phyloP scores from a whole-genome alignment of 2,329 filamentous ascomycete species.

The Stemphylium vesicarium region DNA sequence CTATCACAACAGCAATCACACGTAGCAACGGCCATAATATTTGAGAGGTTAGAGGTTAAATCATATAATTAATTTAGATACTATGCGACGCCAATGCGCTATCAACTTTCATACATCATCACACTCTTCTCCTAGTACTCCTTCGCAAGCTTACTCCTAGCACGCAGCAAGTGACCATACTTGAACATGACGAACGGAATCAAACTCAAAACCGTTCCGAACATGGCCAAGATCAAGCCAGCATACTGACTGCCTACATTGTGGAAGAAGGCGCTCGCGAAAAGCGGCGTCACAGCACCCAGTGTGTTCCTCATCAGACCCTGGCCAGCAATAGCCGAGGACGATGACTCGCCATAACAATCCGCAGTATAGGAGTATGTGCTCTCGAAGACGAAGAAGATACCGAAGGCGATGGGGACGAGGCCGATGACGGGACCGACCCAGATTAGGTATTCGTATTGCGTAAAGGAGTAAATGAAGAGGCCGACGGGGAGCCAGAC shows the following conservation, averaged over 20 bases:
- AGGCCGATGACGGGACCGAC: slow-evolving; percentile 58
- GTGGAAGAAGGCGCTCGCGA: slow-evolving; percentile 60
- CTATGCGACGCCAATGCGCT: background rate
- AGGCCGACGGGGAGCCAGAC: slow-evolving; percentile 41
- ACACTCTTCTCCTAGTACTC: slow-evolving; percentile 20
- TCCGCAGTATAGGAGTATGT: slow-evolving; percentile 60
- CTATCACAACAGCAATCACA: too few species aligned
- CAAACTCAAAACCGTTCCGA: slow-evolving; percentile 53
- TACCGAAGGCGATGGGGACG: slow-evolving; percentile 59
- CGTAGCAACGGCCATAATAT: too few species aligned
- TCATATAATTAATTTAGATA: background rate
- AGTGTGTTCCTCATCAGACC: slow-evolving; percentile 61
- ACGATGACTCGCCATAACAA: slow-evolving; percentile 58
- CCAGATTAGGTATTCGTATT: slow-evolving; percentile 58
- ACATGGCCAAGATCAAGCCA: slow-evolving; percentile 56
- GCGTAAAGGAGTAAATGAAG: slow-evolving; percentile 61
- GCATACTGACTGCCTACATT: slow-evolving; percentile 61
- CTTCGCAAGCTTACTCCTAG: slow-evolving; percentile 50
- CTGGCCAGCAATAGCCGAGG: slow-evolving; percentile 57
- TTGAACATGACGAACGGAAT: slow-evolving; percentile 56
- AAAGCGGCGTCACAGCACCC: slow-evolving; percentile 60
- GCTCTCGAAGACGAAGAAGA: slow-evolving; percentile 59
- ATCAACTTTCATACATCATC: background rate
- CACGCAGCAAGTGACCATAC: slow-evolving; percentile 50
- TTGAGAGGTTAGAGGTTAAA: background rate